Conservation (phyloP, 2,329 filamentous ascomycete genomes). For the Xylaria polymorpha region DNA sequence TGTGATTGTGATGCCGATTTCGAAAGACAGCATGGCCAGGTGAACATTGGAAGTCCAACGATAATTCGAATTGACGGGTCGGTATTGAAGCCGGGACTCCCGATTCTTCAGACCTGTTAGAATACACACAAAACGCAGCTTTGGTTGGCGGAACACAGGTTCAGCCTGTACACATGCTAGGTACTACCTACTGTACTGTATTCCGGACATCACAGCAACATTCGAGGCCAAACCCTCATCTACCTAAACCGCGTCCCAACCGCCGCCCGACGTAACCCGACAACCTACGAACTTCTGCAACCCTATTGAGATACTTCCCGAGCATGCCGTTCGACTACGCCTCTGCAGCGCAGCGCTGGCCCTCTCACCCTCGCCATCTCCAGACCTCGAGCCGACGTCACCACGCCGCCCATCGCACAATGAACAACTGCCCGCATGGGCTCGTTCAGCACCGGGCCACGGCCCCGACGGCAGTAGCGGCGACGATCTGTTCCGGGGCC, state of each 20-base stretch:
- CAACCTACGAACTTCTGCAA: not conserved
- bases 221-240: not conserved
- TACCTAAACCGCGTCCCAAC: not conserved
- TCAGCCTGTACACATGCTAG: constrained; percentile 2
- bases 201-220: not conserved
- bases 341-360: constrained; percentile 63
- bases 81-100: constrained; percentile 31
- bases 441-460: constrained; percentile 37
- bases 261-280: not conserved
- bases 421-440: constrained; percentile 60
- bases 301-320: not conserved
- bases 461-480: constrained; percentile 1
- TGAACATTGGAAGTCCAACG: constrained; percentile 8
- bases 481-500: constrained; percentile 27
- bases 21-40: constrained; percentile 25
- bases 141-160: not conserved
- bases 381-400: constrained; percentile 49
- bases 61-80: constrained; percentile 17
- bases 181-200: too few species aligned
- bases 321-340: constrained; percentile 64
- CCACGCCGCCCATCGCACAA: constrained; percentile 48
- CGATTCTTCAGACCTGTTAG: constrained; percentile 11
- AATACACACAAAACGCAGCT: not conserved
- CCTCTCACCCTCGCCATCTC: constrained; percentile 55
- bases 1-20: constrained; percentile 4